Evolutionary conservation across 2,329 filamentous ascomycete genomes (phyloP).

Genomic region (Ophiostoma ips): DNA sequence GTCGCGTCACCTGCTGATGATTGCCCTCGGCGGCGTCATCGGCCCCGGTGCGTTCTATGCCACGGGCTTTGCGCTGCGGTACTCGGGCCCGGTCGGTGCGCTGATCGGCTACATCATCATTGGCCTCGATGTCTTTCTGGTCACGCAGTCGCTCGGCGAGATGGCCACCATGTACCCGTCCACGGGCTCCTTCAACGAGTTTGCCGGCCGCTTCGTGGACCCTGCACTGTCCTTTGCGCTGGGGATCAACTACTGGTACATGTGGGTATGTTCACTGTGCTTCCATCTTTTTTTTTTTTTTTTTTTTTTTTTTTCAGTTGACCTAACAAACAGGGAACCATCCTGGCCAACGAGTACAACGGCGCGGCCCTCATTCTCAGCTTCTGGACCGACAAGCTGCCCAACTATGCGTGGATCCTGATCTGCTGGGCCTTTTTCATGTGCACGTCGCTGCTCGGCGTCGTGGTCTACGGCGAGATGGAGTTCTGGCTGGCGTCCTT

Average conservation of each 20-base stretch:
- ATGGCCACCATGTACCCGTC: constrained; percentile 49
- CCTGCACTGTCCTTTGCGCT: constrained; percentile 32
- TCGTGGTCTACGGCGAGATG: constrained; percentile 28
- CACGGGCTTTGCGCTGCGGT: constrained; percentile 27
- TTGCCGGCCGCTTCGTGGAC: constrained; percentile 31
- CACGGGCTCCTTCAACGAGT: constrained; percentile 34
- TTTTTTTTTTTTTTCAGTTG: too few species aligned
- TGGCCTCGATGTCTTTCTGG: constrained; percentile 29
- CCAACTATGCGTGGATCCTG: constrained; percentile 31
- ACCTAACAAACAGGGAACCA: neutral
- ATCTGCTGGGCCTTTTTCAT: constrained; percentile 22
- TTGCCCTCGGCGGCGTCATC: constrained; percentile 32
- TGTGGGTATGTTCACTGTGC: constrained; percentile 15
- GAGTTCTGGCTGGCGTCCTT: constrained; percentile 32
- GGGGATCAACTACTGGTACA: constrained; percentile 37
- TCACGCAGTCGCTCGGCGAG: constrained; percentile 32
- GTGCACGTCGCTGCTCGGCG: constrained; percentile 19
- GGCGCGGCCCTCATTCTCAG: constrained; percentile 22
- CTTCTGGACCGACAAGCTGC: constrained; percentile 33
- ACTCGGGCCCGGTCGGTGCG: constrained; percentile 27
- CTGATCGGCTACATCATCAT: constrained; percentile 29
- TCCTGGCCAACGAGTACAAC: constrained; percentile 14
- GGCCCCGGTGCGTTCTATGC: constrained; percentile 33
- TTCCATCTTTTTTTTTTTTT: too few species aligned
- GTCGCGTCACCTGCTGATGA: constrained; percentile 31